Base-by-base conservation (phyloP, 1,284 basidiomycete species). In the Pulchroboletus neoregius region DNA sequence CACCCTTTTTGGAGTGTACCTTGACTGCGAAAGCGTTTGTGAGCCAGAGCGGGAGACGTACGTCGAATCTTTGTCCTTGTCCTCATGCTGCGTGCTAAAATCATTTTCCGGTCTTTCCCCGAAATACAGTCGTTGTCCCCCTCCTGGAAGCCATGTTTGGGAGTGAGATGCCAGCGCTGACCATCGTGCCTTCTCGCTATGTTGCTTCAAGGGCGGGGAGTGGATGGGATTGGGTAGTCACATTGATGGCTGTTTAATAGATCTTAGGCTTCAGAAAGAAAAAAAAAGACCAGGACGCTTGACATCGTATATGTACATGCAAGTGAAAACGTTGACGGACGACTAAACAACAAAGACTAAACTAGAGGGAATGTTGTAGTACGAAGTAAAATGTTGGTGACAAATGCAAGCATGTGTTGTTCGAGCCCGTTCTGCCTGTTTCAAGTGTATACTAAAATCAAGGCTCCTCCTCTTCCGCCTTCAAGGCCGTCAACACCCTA, bases 401-500 rank as follows among this genome's bases (percentile, higher is more conserved):
- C 23, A 45, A 45, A 49, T 49, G 43, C 27, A 39, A 56, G 53
- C 55, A 58, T 50, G 41, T 38, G 22, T 5, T 26, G 20, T 46
- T 31, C 16, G 30, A 45, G 4, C 10, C n/a, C 39, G 38, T 50
- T 43, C 26, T 20, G 32, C 11, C 11, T 10, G 24, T 46, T 46
- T 39, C 28, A 23, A 24, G 20, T 23, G 35, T 45, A 23, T 3
- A 6, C 15, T 26, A 40, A 35, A 39, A 33, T 71, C 59, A 82
- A 10, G 80, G 73, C 4, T 65, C 30, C 34, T 68, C 68, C 30
- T 66, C 69, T 55, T 84, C 82, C 55, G 78, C 78, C 59, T 80
- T 73, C 36, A 89, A 70, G 15, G 78, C 73, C 63, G 80, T 76
- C 79, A 95, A 84, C 69, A 87, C 81, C 11, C 79, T 85, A n/a